Conservation (phyloP, 371 early-diverging fungal genomes). For the Mortierella sp. region DNA sequence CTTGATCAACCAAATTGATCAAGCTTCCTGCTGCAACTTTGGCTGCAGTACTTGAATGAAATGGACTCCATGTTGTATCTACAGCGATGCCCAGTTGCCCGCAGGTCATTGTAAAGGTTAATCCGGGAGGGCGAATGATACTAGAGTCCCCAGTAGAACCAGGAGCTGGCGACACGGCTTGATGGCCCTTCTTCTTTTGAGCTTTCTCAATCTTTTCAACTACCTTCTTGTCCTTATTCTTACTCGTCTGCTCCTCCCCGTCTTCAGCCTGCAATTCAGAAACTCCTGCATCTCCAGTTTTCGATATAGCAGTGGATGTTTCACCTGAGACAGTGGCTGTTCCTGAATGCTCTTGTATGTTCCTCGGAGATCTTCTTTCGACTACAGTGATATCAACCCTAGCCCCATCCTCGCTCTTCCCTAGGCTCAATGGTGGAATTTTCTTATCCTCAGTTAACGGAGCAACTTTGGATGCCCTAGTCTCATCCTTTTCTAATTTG, state of each 20-base stretch:
- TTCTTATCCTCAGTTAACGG: conserved; percentile 4
- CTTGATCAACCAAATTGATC: conserved; percentile 64
- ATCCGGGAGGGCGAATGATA: conserved; percentile 62
- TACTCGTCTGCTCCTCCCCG: neutral
- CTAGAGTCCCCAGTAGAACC: conserved; percentile 37
- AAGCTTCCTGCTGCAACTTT: conserved; percentile 69
- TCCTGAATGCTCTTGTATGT: conserved; percentile 36
- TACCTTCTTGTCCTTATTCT: conserved; percentile 21
- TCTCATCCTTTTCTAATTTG: conserved; percentile 18
- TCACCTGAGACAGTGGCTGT: neutral
- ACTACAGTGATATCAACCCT: conserved; percentile 21
- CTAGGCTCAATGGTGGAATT: conserved; percentile 13
- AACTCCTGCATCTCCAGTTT: neutral
- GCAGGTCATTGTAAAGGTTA: conserved; percentile 67
- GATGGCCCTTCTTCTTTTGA: conserved; percentile 41
- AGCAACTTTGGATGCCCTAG: neutral
- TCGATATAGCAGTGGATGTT: neutral
- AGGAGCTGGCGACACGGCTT: conserved; percentile 43
- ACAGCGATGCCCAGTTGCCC: conserved; percentile 70
- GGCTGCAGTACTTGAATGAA: conserved; percentile 66
- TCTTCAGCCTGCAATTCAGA: neutral
- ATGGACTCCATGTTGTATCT: conserved; percentile 72
- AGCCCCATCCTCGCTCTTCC: neutral
- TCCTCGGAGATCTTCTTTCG: conserved; percentile 36
- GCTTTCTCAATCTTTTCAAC: conserved; percentile 28